Evolutionary conservation across 805 yeast genomes (phyloP), one percentile per base, ranked within the genome.

Genomic region (Metschnikowia drakensbergensis): DNA sequence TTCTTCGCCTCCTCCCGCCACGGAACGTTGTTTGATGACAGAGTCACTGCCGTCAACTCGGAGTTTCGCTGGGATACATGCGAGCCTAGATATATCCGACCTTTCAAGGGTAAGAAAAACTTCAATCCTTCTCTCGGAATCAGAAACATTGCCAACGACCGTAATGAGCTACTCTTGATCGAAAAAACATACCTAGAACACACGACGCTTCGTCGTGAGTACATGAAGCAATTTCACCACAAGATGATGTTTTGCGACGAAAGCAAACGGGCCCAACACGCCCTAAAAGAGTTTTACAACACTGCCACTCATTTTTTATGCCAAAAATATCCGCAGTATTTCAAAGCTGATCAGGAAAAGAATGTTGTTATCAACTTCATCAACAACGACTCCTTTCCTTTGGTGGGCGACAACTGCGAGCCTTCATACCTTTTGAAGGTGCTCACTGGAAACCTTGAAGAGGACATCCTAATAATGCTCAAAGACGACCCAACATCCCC

Each of bases 401-500:
- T 32, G 28, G 36, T 42, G 5, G 40, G 45, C 4, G 44, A 46
- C 7, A 31, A 23, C n/a, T 42, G 47, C 5, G 53, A 58, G 7
- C 61, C 68, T 2, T 17, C 35, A 23, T 52, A 60, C 26, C 55
- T 71, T 17, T 47, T 68, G 29, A 33, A 40, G 28, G 38, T 50
- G 6, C 51, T 73, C 39, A 65, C 69, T 9, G 58, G 65, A 8
- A 67, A 75, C 37, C 69, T 81, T 2, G 88, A 84, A 55, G 90
- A 84, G 55, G 91, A 86, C 58, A 72, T 82, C 47, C 58, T 86
- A 37, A 63, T 86, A 5, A 55, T 86, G 55, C 58, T 77, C 5
- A 74, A 74, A 47, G 73, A 71, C 29, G 52, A 68, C 33, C 72
- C 72, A 0, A 33, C 42, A 3, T 64, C 66, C 26, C 63, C 62